A percentile compares a stretch with the other conserved stretches of the same genome.
Conservation (phyloP, 2,329 filamentous ascomycete genomes). For the Dryadomyces quercivorus region DNA sequence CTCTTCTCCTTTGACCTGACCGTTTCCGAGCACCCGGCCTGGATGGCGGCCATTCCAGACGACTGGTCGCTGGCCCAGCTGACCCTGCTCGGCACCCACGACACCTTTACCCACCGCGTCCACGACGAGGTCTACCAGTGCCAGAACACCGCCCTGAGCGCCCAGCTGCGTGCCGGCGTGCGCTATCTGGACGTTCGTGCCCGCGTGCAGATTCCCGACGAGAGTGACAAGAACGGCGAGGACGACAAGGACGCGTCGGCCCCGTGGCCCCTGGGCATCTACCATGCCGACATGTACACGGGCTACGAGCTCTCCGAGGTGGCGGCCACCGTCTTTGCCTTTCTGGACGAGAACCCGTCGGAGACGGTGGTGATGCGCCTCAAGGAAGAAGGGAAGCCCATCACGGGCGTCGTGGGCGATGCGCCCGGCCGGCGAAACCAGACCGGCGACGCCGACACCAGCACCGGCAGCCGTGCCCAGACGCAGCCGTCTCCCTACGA, state of each 20-base stretch:
- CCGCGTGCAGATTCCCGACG: slow-evolving; percentile 18
- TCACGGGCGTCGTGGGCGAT: slow-evolving; percentile 14
- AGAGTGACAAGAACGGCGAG: too few relatives aligned
- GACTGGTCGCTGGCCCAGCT: slow-evolving; percentile 27
- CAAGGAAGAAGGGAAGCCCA: slow-evolving; percentile 31
- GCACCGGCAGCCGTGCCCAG: background rate
- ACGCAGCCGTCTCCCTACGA: slow-evolving; percentile 24
- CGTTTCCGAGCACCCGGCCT: slow-evolving; percentile 19
- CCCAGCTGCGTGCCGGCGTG: slow-evolving; percentile 33
- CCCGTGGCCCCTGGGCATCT: slow-evolving; percentile 30
- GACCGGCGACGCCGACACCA: background rate
- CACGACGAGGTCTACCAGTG: slow-evolving; percentile 26
- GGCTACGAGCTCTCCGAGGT: slow-evolving; percentile 31
- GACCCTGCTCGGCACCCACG: slow-evolving; percentile 40
- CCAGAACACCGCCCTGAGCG: slow-evolving; percentile 32
- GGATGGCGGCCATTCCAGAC: slow-evolving; percentile 33
- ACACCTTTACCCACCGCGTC: slow-evolving; percentile 37
- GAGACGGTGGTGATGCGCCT: slow-evolving; percentile 38
- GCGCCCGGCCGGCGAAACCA: slow-evolving; percentile 1
- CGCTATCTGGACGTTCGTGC: slow-evolving; percentile 38
- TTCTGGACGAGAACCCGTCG: slow-evolving; percentile 30
- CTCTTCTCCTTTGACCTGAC: slow-evolving; percentile 30
- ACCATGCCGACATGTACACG: slow-evolving; percentile 32
- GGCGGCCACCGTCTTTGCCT: slow-evolving; percentile 29
- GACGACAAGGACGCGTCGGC: too few relatives aligned